These are phyloP conservation scores for Thraustochytrium sp. DNA, from an alignment of 352 stramenopile species.

Conservation along the genomic window DNA sequence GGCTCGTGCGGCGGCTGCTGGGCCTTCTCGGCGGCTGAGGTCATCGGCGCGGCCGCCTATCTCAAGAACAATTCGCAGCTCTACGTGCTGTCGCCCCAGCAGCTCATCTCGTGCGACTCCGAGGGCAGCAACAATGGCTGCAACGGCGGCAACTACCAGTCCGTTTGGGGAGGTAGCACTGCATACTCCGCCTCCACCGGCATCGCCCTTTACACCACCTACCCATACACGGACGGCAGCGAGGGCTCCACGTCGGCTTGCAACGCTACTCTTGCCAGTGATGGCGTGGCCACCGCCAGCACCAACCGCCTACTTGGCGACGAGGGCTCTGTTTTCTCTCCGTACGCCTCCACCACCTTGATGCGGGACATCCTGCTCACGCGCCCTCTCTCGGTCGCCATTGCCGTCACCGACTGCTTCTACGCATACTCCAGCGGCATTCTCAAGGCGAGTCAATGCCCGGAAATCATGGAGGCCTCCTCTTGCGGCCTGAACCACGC, in stretches of 20 bases:
- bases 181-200: conserved; percentile 57
- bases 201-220: neutral
- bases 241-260: conserved; percentile 51
- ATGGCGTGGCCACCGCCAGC: neutral
- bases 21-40: conserved; percentile 53
- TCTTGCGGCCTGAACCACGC: conserved; percentile 55
- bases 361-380: conserved; percentile 56
- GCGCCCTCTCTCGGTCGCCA: conserved; percentile 59
- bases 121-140: conserved; percentile 55
- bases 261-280: neutral
- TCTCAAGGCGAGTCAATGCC: conserved; percentile 54
- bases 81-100: conserved; percentile 58
- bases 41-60: conserved; percentile 50
- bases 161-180: conserved; percentile 52
- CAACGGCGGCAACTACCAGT: conserved; percentile 60
- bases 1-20: conserved; percentile 57
- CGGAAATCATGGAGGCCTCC: conserved; percentile 27
- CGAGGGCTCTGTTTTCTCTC: neutral
- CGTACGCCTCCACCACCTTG: conserved; percentile 46
- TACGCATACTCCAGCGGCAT: conserved; percentile 63
- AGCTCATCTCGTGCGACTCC: conserved; percentile 65
- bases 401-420: conserved; percentile 61
- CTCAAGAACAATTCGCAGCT: conserved; percentile 47
- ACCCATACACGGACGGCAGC: conserved; percentile 36
- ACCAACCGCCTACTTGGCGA: neutral